A percentile compares a stretch with the other conserved stretches of the same genome.
Conservation (phyloP, 129 eudicot species). For the Dittrichia graveolens region DNA sequence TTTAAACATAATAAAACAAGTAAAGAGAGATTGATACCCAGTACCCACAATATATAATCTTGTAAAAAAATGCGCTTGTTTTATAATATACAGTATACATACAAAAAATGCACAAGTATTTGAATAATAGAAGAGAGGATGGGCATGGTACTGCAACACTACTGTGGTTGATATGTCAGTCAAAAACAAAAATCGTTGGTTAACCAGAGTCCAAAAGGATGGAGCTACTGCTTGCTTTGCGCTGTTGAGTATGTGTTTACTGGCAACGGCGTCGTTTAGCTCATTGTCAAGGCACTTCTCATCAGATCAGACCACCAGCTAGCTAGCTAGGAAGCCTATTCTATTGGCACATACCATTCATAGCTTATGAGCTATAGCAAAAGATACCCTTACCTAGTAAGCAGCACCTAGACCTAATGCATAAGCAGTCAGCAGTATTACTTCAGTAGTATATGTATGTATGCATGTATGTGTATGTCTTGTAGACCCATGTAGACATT, state of each 20-base stretch:
- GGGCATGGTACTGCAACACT: conserved; percentile 22
- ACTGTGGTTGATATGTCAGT: conserved; percentile 43
- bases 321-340: conserved; percentile 29
- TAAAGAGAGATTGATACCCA: background rate
- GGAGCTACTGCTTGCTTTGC: conserved; percentile 35
- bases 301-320: conserved; percentile 22
- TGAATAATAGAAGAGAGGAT: background rate
- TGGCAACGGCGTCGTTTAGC: conserved; percentile 47
- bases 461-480: conserved; percentile 3
- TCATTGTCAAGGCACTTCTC: conserved; percentile 48
- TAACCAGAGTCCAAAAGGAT: conserved; percentile 44
- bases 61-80: too few relatives aligned
- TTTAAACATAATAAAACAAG: background rate
- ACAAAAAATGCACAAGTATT: background rate
- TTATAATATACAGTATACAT: background rate
- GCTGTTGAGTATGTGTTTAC: conserved; percentile 27
- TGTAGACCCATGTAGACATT: conserved; percentile 28
- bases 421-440: conserved; percentile 34
- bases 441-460: conserved; percentile 30
- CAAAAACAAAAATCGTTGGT: conserved; percentile 35
- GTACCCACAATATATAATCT: background rate
- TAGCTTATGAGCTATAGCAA: conserved; percentile 18
- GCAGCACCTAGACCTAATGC: conserved; percentile 3
- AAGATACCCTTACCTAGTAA: conserved; percentile 32
- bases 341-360: conserved; percentile 25